Percentiles rank a stretch among this genome's conserved stretches.
Evolutionary conservation across 768 basidiomycete species (phyloP).

Genomic region (Lactifluus piperatus): DNA sequence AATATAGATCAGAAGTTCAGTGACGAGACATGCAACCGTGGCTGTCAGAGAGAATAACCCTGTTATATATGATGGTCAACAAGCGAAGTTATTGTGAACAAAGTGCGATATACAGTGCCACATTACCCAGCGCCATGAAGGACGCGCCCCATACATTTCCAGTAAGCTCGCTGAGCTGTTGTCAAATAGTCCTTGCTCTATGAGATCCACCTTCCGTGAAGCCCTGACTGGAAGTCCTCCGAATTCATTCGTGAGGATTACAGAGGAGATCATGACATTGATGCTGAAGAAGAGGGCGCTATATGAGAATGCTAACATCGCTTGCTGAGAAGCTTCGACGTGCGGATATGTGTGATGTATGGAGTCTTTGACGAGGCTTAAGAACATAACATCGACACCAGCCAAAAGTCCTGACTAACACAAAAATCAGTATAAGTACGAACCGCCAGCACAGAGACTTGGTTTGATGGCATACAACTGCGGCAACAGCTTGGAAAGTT

Average conservation of each 20-base stretch:
- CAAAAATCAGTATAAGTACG: not conserved
- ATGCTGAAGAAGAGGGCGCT: slow-evolving; percentile 9
- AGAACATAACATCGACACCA: slow-evolving; percentile 5
- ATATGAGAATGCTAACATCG: slow-evolving; percentile 9
- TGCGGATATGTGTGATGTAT: not conserved
- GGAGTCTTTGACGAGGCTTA: slow-evolving; percentile 1
- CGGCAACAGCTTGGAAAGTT: not conserved
- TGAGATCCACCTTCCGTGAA: not conserved
- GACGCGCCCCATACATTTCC: slow-evolving; percentile 7
- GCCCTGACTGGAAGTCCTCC: slow-evolving; percentile 9
- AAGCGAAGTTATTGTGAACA: too few relatives aligned
- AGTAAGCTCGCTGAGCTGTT: slow-evolving; percentile 11
- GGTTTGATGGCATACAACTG: not conserved
- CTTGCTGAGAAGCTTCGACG: not conserved
- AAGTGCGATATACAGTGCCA: slow-evolving; percentile 6
- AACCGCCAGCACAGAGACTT: not conserved
- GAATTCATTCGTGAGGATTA: slow-evolving; percentile 10
- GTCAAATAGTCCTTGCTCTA: slow-evolving; percentile 8
- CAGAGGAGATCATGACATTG: slow-evolving; percentile 10
- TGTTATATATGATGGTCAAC: not conserved
- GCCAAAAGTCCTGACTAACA: slow-evolving; percentile 10
- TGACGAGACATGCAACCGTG: not conserved
- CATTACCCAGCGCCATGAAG: slow-evolving; percentile 14
- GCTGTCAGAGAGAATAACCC: slow-evolving; percentile 8
- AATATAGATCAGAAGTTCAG: slow-evolving; percentile 5